Conservation (phyloP, 192 early-diverging fungal species). For the Coemansia sp. region DNA sequence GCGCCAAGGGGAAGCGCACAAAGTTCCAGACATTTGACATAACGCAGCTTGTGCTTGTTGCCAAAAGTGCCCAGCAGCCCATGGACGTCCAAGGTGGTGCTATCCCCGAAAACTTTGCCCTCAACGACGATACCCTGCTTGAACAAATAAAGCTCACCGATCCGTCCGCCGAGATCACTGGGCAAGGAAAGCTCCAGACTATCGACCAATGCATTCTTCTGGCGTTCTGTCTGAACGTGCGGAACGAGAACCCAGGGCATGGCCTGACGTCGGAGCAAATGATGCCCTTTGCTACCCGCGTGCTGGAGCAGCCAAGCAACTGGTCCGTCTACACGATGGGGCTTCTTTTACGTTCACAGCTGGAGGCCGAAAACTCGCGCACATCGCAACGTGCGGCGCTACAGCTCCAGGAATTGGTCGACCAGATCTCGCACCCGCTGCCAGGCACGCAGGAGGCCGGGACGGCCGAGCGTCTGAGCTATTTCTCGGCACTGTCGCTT, state of each 20-base stretch:
- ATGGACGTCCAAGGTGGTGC: conserved; percentile 9
- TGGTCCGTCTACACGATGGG: conserved; percentile 99
- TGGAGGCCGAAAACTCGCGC: conserved; percentile 81
- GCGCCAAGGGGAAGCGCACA: conserved; percentile 87
- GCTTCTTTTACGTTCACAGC: conserved; percentile 83
- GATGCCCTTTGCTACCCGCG: conserved; percentile 88
- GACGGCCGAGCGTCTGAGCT: conserved; percentile 70
- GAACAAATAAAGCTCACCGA: conserved; percentile 75
- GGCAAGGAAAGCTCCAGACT: conserved; percentile 68
- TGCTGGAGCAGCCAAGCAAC: conserved; percentile 91
- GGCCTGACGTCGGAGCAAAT: conserved; percentile 96
- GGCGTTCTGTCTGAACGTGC: conserved; percentile 88
- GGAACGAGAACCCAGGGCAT: conserved; percentile 90
- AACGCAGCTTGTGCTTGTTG: conserved; percentile 88
- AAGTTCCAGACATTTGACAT: conserved; percentile 90
- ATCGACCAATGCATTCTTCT: conserved; percentile 91
- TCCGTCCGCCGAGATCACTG: conserved; percentile 42
- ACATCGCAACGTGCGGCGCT: conserved; percentile 88
- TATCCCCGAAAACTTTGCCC: conserved; percentile 73
- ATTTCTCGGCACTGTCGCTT: conserved; percentile 75
- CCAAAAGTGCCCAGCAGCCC: conserved; percentile 66
- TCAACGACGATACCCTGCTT: conserved; percentile 92
- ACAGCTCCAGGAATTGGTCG: conserved; percentile 96
- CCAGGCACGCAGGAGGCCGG: conserved; percentile 39
- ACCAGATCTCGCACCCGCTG: conserved; percentile 71